Evolutionary conservation across 106 monocot genomes (phyloP).

Genomic region (Platanthera guangdongensis): DNA sequence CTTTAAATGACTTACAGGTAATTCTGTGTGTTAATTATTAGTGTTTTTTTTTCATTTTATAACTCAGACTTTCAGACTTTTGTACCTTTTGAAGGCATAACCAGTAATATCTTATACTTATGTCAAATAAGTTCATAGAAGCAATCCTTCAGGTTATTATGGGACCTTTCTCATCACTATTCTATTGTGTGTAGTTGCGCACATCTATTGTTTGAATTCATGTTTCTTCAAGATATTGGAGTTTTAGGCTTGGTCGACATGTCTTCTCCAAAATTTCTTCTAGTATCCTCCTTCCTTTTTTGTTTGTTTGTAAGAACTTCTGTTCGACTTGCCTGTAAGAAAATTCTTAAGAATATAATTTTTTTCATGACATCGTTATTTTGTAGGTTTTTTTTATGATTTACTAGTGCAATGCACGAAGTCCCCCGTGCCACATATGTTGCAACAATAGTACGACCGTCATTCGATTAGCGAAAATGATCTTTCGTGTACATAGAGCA

Average conservation of each 20-base stretch:
- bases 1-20: slow-evolving; percentile 82
- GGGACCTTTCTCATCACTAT: background rate
- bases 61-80: background rate
- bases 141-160: background rate
- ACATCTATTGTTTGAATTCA: background rate
- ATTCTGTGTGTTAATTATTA: background rate
- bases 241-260: background rate
- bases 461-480: no score
- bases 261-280: background rate
- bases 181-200: background rate
- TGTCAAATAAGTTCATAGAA: background rate
- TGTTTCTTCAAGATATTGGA: background rate
- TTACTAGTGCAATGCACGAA: no score
- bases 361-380: no score
- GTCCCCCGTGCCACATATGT: no score
- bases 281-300: background rate
- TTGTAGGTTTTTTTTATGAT: no score
- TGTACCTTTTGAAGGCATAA: background rate
- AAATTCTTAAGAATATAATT: background rate
- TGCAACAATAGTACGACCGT: no score
- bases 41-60: background rate
- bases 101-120: background rate
- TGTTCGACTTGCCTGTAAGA: background rate
- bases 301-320: background rate
- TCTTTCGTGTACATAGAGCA: no score